These are phyloP conservation scores for Saccharomyces hybrid DNA, from an alignment of 1,139 yeast species.

Conservation along the genomic window DNA sequence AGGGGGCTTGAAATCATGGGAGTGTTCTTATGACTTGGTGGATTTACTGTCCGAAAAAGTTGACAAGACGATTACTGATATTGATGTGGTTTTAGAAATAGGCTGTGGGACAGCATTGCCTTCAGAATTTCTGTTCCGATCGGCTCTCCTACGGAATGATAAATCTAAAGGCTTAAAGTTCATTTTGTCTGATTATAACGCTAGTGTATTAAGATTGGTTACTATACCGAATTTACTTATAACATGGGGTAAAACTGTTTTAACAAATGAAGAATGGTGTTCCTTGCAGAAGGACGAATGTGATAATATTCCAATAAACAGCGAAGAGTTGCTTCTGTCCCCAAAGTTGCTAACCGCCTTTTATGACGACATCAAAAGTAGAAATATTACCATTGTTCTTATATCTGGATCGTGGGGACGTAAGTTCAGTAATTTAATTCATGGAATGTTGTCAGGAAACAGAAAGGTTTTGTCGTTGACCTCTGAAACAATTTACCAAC, in stretches of 20 bases:
- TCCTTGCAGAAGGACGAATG: slow-evolving; percentile 34
- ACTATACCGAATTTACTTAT: slow-evolving; percentile 76
- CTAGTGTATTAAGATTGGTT: slow-evolving; percentile 69
- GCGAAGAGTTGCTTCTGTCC: slow-evolving; percentile 61
- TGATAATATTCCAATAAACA: slow-evolving; percentile 37
- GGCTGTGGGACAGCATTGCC: slow-evolving; percentile 95
- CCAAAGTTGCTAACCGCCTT: slow-evolving; percentile 41
- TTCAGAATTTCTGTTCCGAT: slow-evolving; percentile 46
- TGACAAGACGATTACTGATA: slow-evolving; percentile 4
- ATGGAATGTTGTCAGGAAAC: slow-evolving; percentile 11
- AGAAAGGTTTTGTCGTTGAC: slow-evolving; percentile 48
- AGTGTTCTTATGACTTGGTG: slow-evolving; percentile 75
- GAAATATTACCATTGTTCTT: slow-evolving; percentile 42
- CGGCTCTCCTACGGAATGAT: slow-evolving; percentile 27
- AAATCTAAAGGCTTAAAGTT: slow-evolving; percentile 29
- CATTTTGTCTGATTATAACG: slow-evolving; percentile 72
- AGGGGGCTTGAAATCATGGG: slow-evolving; percentile 96
- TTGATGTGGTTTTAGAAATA: slow-evolving; percentile 47
- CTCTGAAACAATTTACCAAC: slow-evolving; percentile 87
- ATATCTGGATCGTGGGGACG: slow-evolving; percentile 86
- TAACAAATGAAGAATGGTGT: slow-evolving; percentile 34
- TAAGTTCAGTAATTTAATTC: slow-evolving; percentile 42
- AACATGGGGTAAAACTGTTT: slow-evolving; percentile 55
- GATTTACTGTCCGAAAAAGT: slow-evolving; percentile 36
- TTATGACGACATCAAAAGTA: slow-evolving; percentile 34